A percentile compares a stretch with the other conserved stretches of the same genome.
Evolutionary conservation across 2,329 filamentous ascomycete species (phyloP).

Genomic region (Alternaria brassicae): DNA sequence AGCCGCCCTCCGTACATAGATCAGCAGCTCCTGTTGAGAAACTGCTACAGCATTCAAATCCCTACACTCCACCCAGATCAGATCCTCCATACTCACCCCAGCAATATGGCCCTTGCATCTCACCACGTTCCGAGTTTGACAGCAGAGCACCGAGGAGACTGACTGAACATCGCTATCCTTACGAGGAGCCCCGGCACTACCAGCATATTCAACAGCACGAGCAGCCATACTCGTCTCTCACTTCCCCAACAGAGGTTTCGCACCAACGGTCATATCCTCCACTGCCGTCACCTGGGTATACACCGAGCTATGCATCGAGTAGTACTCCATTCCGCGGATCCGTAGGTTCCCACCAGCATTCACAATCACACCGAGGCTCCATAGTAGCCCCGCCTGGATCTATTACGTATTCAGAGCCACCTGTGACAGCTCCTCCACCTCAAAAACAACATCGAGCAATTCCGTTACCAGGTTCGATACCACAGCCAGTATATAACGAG

Average conservation of each 20-base stretch:
- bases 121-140: slow-evolving; percentile 48
- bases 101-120: slow-evolving; percentile 47
- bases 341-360: slow-evolving; percentile 47
- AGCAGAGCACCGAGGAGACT: slow-evolving; percentile 36
- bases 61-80: slow-evolving; percentile 51
- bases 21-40: slow-evolving; percentile 48
- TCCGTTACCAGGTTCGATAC: slow-evolving; percentile 49
- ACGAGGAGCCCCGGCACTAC: slow-evolving; percentile 41
- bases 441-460: slow-evolving; percentile 39
- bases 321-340: slow-evolving; percentile 49
- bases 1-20: slow-evolving; percentile 31
- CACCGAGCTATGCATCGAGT: slow-evolving; percentile 50
- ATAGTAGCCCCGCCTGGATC: slow-evolving; percentile 42
- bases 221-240: slow-evolving; percentile 45
- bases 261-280: slow-evolving; percentile 46
- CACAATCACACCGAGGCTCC: slow-evolving; percentile 48
- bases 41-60: slow-evolving; percentile 43
- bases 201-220: slow-evolving; percentile 43
- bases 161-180: slow-evolving; percentile 43
- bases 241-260: slow-evolving; percentile 46
- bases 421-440: slow-evolving; percentile 37
- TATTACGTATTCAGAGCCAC: slow-evolving; percentile 43
- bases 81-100: slow-evolving; percentile 52
- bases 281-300: slow-evolving; percentile 50
- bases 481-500: slow-evolving; percentile 50